phyloP scores from a whole-genome alignment of 768 basidiomycete genomes.

The Floccularia luteovirens region DNA sequence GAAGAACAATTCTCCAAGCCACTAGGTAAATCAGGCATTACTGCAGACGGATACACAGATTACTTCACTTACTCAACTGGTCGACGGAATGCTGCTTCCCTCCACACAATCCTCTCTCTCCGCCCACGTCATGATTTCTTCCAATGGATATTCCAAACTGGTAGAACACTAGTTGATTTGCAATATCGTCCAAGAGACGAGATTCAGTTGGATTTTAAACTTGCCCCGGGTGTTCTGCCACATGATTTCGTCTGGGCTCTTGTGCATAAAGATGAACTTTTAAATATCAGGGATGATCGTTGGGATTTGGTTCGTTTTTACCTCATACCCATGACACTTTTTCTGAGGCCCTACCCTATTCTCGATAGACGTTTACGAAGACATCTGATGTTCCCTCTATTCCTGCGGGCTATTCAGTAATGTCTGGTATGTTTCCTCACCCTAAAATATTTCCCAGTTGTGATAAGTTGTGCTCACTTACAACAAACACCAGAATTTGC shows the following conservation, averaged over 20 bases:
- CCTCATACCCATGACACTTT: background rate
- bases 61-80: conserved; percentile 87
- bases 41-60: conserved; percentile 67
- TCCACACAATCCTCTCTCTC: conserved; percentile 76
- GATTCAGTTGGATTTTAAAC: conserved; percentile 73
- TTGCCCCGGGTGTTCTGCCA: conserved; percentile 41
- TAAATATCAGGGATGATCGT: conserved; percentile 56
- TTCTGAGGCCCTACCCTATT: conserved; percentile 3
- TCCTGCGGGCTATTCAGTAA: conserved; percentile 57
- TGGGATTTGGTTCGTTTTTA: conserved; percentile 81
- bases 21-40: conserved; percentile 38
- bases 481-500: conserved; percentile 54
- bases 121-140: conserved; percentile 80
- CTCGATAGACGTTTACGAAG: conserved; percentile 70
- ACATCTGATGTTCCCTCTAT: conserved; percentile 59
- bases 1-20: conserved; percentile 73
- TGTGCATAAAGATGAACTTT: conserved; percentile 73
- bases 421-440: conserved; percentile 50
- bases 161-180: conserved; percentile 65
- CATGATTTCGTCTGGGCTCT: conserved; percentile 78
- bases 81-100: conserved; percentile 63
- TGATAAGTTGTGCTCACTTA: conserved; percentile 6
- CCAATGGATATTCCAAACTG: conserved; percentile 54
- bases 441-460: conserved; percentile 33
- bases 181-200: conserved; percentile 65